Percentiles rank a stretch among this genome's conserved stretches.
Conservation (phyloP, 805 yeast species). For the Nematodospora valgi region DNA sequence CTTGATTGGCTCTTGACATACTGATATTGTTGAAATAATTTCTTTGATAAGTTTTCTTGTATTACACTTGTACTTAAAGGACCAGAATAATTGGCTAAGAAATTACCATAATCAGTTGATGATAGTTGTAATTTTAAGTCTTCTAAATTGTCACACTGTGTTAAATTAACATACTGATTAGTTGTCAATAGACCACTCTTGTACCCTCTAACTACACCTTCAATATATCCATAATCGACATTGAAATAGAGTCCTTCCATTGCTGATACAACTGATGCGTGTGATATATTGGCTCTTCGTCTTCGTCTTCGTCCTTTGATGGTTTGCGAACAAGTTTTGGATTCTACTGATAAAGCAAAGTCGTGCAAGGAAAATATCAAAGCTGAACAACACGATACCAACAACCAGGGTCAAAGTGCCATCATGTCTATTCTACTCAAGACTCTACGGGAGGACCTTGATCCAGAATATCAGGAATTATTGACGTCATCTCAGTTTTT, state of each 20-base stretch:
- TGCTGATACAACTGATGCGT: not conserved
- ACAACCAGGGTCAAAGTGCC: too few relatives aligned
- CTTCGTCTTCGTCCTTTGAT: too few relatives aligned
- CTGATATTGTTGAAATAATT: constrained; percentile 78
- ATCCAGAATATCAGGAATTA: constrained; percentile 16
- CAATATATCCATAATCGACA: constrained; percentile 85
- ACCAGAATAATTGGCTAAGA: constrained; percentile 75
- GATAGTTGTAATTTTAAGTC: constrained; percentile 92
- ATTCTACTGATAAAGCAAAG: too few relatives aligned
- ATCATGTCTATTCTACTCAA: too few relatives aligned
- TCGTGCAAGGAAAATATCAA: too few relatives aligned
- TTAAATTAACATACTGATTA: constrained; percentile 83
- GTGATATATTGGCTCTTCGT: not conserved
- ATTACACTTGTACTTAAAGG: constrained; percentile 85
- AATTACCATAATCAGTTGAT: constrained; percentile 94
- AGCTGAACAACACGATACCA: too few relatives aligned
- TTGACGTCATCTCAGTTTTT: constrained; percentile 17
- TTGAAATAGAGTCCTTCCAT: constrained; percentile 97
- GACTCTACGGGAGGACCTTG: constrained; percentile 26
- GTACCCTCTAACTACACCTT: constrained; percentile 93
- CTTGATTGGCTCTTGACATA: constrained; percentile 82
- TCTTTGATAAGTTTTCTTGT: constrained; percentile 72
- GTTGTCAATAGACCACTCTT: constrained; percentile 74
- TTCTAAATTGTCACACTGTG: constrained; percentile 94
- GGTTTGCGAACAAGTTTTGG: too few relatives aligned